Evolutionary conservation across 768 basidiomycete species (phyloP).

Genomic region (Leccinum uliginosum): DNA sequence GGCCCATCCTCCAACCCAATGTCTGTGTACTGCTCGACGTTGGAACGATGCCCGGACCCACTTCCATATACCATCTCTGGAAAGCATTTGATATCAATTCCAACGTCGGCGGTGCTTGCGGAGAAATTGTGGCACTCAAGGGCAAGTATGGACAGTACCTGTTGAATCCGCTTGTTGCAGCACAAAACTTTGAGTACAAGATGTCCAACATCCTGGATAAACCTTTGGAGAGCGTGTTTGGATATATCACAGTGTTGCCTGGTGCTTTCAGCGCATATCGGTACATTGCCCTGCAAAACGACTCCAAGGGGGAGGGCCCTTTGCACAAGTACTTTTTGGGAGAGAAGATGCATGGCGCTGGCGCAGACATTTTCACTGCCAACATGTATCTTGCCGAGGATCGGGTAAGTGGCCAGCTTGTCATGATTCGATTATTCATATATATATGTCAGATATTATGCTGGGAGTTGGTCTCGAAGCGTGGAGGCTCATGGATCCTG

Average conservation of each 20-base stretch:
- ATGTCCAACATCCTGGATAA: constrained; percentile 93
- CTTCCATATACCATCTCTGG: constrained; percentile 89
- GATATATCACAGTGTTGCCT: constrained; percentile 91
- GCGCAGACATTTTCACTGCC: constrained; percentile 88
- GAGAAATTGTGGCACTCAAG: constrained; percentile 92
- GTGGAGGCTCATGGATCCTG: constrained; percentile 83
- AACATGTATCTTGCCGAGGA: constrained; percentile 97
- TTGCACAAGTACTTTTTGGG: constrained; percentile 96
- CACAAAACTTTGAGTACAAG: constrained; percentile 95
- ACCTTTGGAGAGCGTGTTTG: constrained; percentile 84
- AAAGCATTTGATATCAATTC: constrained; percentile 93
- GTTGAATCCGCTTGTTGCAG: constrained; percentile 82
- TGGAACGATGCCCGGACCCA: constrained; percentile 80
- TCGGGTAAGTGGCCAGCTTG: constrained; percentile 41
- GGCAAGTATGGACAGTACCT: constrained; percentile 77
- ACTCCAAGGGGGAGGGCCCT: constrained; percentile 70
- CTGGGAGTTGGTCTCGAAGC: constrained; percentile 97
- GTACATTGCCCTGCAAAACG: constrained; percentile 90
- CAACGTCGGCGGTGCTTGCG: constrained; percentile 89
- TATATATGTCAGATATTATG: constrained; percentile 69
- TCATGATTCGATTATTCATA: constrained; percentile 1
- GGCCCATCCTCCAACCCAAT: constrained; percentile 78
- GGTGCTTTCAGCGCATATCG: constrained; percentile 91
- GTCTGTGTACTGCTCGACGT: constrained; percentile 93
- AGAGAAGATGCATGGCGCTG: constrained; percentile 88